These are phyloP conservation scores for Casuarina cunninghamiana DNA, from an alignment of 306 rosid genomes.

Conservation along the genomic window DNA sequence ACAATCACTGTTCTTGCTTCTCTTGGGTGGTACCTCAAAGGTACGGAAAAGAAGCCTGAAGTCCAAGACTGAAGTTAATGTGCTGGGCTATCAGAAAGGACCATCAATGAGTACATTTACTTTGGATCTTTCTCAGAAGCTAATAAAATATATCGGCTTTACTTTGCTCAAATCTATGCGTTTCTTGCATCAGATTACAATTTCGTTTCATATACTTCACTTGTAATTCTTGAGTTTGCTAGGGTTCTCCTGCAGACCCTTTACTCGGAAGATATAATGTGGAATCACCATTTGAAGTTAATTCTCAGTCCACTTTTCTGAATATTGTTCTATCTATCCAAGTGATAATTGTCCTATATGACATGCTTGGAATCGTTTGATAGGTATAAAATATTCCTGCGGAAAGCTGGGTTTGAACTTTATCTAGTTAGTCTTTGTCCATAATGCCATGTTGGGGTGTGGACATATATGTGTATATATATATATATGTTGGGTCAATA, in stretches of 20 bases:
- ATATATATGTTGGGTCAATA: too few relatives aligned
- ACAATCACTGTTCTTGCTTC: constrained; percentile 58
- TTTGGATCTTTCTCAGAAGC: constrained; percentile 13
- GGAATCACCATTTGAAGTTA: neutral
- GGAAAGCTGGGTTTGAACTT: too few relatives aligned
- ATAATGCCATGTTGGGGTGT: too few relatives aligned
- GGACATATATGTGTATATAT: too few relatives aligned
- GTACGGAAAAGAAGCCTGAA: constrained; percentile 84
- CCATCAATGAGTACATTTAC: neutral
- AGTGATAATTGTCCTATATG: neutral
- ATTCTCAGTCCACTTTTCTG: neutral
- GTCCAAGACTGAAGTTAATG: constrained; percentile 62
- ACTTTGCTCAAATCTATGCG: neutral
- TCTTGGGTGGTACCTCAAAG: constrained; percentile 83
- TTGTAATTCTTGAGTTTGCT: constrained; percentile 7
- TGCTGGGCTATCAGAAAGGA: constrained; percentile 19
- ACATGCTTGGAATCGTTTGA: too few relatives aligned
- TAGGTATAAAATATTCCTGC: too few relatives aligned
- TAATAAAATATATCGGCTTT: neutral
- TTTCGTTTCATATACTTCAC: neutral
- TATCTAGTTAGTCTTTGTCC: too few relatives aligned
- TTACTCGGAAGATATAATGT: neutral
- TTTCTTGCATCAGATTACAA: constrained; percentile 1
- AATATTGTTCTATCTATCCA: neutral
- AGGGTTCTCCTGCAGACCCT: neutral